phyloP scores from a whole-genome alignment of 2,329 filamentous ascomycete genomes.

The Venturia aucupariae region DNA sequence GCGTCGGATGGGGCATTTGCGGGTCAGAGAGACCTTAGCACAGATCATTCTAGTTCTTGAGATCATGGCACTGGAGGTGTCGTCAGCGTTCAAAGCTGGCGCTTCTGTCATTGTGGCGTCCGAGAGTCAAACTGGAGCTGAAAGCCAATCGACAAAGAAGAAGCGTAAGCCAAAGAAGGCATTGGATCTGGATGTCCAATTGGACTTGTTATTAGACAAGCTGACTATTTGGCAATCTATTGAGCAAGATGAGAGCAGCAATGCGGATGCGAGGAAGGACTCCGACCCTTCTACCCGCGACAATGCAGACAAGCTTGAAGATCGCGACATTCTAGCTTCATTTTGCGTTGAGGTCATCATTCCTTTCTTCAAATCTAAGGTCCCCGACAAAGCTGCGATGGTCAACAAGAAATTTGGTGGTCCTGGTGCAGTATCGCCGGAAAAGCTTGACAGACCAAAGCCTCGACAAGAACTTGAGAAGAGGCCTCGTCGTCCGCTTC shows the following conservation, averaged over 20 bases:
- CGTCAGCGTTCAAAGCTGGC: slow-evolving; percentile 22
- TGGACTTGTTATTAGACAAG: slow-evolving; percentile 68
- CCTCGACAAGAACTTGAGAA: slow-evolving; percentile 34
- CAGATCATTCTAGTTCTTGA: slow-evolving; percentile 75
- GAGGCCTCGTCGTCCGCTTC: slow-evolving; percentile 42
- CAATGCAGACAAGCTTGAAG: slow-evolving; percentile 15
- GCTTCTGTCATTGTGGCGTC: slow-evolving; percentile 1
- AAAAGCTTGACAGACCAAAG: slow-evolving; percentile 33
- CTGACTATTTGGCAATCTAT: slow-evolving; percentile 80
- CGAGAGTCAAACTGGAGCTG: slow-evolving; percentile 16
- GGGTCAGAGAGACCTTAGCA: slow-evolving; percentile 67
- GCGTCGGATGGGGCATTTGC: slow-evolving; percentile 54
- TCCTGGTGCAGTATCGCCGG: slow-evolving; percentile 51
- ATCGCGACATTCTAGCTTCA: slow-evolving; percentile 55
- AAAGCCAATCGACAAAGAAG: slow-evolving; percentile 18
- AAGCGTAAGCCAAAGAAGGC: slow-evolving; percentile 47
- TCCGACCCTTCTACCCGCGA: not conserved
- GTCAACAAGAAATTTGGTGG: slow-evolving; percentile 72
- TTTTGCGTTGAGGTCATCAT: slow-evolving; percentile 76
- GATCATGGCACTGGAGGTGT: slow-evolving; percentile 58
- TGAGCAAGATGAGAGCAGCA: slow-evolving; percentile 45
- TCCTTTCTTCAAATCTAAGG: slow-evolving; percentile 68
- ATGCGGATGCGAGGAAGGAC: slow-evolving; percentile 19
- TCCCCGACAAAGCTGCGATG: slow-evolving; percentile 60
- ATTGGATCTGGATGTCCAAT: slow-evolving; percentile 54